These are phyloP conservation scores for Plasmodium chabaudi DNA, from an alignment of 169 alveolate species.

Conservation along the genomic window DNA sequence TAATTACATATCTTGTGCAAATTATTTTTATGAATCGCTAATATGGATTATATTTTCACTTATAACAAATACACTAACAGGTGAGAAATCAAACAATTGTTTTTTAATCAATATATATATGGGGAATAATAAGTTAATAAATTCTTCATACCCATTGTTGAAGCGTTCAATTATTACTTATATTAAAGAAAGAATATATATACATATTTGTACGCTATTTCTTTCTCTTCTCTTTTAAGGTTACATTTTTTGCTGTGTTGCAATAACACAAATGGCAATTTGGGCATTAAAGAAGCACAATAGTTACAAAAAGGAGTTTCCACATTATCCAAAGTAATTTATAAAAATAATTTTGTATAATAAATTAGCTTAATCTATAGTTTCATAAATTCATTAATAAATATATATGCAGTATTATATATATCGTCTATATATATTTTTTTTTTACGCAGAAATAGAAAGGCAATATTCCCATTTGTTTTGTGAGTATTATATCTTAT, in stretches of 20 bases:
- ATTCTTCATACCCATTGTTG: no score
- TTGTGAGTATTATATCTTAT: constrained; percentile 76
- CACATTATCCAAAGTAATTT: constrained; percentile 88
- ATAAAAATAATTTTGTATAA: neutral
- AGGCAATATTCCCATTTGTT: constrained; percentile 93
- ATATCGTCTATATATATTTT: neutral
- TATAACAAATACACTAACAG: constrained; percentile 87
- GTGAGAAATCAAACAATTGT: constrained; percentile 30
- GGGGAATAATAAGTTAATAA: no score
- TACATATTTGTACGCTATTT: neutral
- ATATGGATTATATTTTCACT: constrained; percentile 95
- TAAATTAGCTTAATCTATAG: neutral
- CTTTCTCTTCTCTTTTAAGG: constrained; percentile 69
- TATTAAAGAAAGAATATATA: no score
- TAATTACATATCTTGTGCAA: constrained; percentile 96
- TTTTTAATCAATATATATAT: no score
- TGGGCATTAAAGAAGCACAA: constrained; percentile 96
- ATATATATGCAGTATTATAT: neutral
- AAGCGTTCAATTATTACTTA: no score
- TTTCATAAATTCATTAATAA: neutral
- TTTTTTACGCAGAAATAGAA: constrained; percentile 81
- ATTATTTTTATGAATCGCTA: constrained; percentile 97
- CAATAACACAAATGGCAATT: constrained; percentile 89
- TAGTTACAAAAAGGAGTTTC: constrained; percentile 92
- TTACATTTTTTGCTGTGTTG: constrained; percentile 82